phyloP scores from a whole-genome alignment of 139 green algal genomes.

The Chlorella sorokiniana region DNA sequence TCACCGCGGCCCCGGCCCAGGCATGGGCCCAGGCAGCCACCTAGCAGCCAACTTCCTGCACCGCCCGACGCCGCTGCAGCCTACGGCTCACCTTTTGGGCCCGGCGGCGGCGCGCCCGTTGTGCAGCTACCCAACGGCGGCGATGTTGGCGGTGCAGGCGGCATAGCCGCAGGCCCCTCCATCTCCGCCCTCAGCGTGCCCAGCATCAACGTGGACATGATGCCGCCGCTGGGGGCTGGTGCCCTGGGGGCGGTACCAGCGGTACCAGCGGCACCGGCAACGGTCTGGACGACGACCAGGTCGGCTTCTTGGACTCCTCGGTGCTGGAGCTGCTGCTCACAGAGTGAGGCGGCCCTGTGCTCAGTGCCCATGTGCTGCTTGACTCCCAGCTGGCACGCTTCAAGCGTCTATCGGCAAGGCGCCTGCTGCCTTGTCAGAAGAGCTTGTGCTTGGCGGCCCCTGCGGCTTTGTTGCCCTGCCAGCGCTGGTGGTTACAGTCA shows the following conservation, averaged over 20 bases:
- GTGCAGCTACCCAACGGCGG: background rate
- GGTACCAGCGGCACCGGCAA: background rate
- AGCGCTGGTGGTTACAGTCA: too few relatives aligned
- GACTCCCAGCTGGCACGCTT: too few relatives aligned
- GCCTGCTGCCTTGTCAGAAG: background rate
- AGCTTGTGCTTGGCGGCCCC: background rate
- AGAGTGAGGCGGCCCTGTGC: slow-evolving; percentile 22
- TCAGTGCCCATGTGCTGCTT: background rate
- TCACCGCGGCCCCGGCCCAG: too few relatives aligned
- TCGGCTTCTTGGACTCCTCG: slow-evolving; percentile 35
- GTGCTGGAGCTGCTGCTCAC: slow-evolving; percentile 41
- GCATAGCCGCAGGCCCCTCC: background rate
- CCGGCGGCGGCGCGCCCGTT: background rate
- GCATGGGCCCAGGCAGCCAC: too few relatives aligned
- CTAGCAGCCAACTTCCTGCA: slow-evolving; percentile 13
- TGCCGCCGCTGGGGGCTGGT: background rate
- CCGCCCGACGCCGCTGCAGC: background rate
- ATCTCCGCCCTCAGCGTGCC: slow-evolving; percentile 1
- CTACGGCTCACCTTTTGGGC: slow-evolving; percentile 4
- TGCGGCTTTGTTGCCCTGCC: too few relatives aligned
- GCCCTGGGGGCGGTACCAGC: background rate
- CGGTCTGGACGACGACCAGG: slow-evolving; percentile 11
- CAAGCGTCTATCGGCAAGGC: too few relatives aligned
- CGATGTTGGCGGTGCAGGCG: background rate
- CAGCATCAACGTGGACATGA: background rate